A percentile compares a stretch with the other conserved stretches of the same genome.
These are phyloP conservation scores for Penicillium angulare DNA, from an alignment of 495 filamentous ascomycete species.

Conservation along the genomic window DNA sequence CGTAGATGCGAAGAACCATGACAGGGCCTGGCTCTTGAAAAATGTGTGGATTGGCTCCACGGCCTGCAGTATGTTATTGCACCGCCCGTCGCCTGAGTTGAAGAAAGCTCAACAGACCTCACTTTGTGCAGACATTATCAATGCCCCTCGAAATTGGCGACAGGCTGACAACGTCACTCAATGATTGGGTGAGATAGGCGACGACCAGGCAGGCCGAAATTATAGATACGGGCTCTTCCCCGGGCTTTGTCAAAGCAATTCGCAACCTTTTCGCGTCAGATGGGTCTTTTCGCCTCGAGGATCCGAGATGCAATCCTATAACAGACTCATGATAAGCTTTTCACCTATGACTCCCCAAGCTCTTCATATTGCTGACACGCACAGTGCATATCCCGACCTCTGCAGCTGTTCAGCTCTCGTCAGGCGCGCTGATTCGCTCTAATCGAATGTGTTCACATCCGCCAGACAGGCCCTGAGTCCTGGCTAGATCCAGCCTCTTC, in stretches of 20 bases:
- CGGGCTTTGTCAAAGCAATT: background rate
- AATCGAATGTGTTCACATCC: background rate
- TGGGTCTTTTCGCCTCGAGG: background rate
- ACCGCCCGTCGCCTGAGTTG: background rate
- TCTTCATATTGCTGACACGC: background rate
- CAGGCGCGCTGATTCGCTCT: background rate
- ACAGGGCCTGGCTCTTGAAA: background rate
- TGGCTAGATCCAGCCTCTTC: background rate
- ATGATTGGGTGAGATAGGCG: background rate
- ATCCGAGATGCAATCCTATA: background rate
- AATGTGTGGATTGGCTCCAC: background rate
- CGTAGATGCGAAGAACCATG: background rate
- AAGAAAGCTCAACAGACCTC: background rate
- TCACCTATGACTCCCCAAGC: background rate
- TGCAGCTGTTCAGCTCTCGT: background rate
- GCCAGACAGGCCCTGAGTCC: background rate
- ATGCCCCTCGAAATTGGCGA: background rate
- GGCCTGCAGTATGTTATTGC: background rate
- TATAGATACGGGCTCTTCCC: constrained; percentile 1
- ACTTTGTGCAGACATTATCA: constrained; percentile 1
- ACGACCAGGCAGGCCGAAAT: background rate
- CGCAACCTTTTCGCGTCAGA: background rate
- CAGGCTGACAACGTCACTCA: background rate
- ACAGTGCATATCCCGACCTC: background rate
- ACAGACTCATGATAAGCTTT: constrained; percentile 2